Base-by-base conservation (phyloP, 2,329 filamentous ascomycete genomes). In the Rhinocladiella mackenziei region DNA sequence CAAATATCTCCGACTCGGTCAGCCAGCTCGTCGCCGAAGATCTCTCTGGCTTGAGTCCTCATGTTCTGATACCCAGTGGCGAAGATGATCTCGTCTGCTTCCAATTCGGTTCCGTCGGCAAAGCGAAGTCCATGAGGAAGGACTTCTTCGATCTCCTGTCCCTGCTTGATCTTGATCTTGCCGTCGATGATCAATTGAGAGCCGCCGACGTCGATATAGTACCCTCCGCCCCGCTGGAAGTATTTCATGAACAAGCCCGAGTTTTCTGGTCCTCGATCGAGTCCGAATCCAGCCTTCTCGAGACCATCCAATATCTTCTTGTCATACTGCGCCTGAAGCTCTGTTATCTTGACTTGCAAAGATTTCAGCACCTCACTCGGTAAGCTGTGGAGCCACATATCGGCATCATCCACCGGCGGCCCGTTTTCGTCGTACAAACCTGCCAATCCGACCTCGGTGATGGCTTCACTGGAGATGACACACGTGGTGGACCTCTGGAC, bases 161-260 rank as follows among this genome's bases (percentile, higher is more conserved):
- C 78, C 39, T 80, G 76, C 59, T 80, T 82, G 25, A 86, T 68
- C 56, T 77, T 78, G 60, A 86, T 76, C 58, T 77, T 78, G 1
- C 81, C 80, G 9, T 82, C 76, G 2, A 69, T 68, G 45, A 86
- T 82, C 17, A 84, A 69, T 56, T 76, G 63, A 0, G 75, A 77
- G 0, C 74, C 77, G 0, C 83, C 83, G 1, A 84, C 80, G 48
- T 86, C 79, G 50, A 85, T 81, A 62, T 85, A 85, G 58, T 84
- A 85, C 0, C 82, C 81, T 0, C 83, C 82, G 1, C 80, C 80
- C 2, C 77, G 73, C 53, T 81, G 77, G 50, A 81, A 71, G 56
- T 83, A 84, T 60, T 83, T 83, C 39, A 75, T 62, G 44, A 78
- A 70, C 1, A 84, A 66, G 0, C 81, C 81, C 0, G 72, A 66